Evolutionary conservation across 2,329 filamentous ascomycete genomes (phyloP).

Genomic region (Fusarium nanum): DNA sequence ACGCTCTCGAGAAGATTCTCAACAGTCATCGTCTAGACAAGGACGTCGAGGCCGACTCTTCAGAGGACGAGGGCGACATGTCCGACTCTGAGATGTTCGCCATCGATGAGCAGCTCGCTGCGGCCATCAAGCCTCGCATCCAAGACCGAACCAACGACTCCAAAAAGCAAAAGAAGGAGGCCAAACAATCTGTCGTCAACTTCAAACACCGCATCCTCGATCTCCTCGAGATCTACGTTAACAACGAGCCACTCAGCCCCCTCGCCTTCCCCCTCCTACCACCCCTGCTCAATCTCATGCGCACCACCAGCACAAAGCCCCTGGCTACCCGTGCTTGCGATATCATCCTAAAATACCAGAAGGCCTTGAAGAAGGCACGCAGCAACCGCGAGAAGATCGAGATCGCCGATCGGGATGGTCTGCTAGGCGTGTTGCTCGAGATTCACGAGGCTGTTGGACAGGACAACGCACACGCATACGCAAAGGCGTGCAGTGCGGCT

Average conservation of each 20-base stretch:
- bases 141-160: conserved; percentile 68
- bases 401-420: conserved; percentile 56
- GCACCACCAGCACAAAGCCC: conserved; percentile 80
- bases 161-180: conserved; percentile 87
- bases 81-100: conserved; percentile 95
- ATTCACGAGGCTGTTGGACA: conserved; percentile 76
- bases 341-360: conserved; percentile 79
- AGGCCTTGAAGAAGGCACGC: conserved; percentile 70
- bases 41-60: conserved; percentile 65
- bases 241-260: conserved; percentile 76
- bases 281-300: conserved; percentile 80
- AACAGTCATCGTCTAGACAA: conserved; percentile 75
- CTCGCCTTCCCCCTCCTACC: conserved; percentile 77
- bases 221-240: conserved; percentile 85
- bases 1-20: conserved; percentile 81
- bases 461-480: conserved; percentile 76
- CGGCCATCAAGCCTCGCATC: conserved; percentile 84
- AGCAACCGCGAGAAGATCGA: conserved; percentile 55
- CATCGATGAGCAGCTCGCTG: conserved; percentile 83
- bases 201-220: conserved; percentile 97
- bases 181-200: conserved; percentile 88
- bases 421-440: conserved; percentile 69
- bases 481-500: conserved; percentile 78
- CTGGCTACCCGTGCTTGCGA: conserved; percentile 78
- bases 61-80: conserved; percentile 82